A percentile compares a stretch with the other conserved stretches of the same genome.
Conservation (phyloP, 2,329 filamentous ascomycete genomes). For the Diaporthe helianthi region DNA sequence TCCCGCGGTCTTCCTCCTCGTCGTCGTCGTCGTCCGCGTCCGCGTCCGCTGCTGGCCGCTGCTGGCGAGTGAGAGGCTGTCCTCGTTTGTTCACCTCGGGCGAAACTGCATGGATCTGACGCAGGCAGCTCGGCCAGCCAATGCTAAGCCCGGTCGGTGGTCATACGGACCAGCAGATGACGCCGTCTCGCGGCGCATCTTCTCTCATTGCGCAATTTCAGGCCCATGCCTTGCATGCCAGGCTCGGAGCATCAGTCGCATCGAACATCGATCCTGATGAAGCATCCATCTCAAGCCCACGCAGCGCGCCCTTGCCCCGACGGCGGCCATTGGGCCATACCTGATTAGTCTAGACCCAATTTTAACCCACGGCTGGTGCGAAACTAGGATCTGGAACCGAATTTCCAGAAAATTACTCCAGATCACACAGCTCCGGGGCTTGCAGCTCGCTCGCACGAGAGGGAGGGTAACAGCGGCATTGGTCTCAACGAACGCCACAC, state of each 20-base stretch:
- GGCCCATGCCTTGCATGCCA: slow-evolving; percentile 23
- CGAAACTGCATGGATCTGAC: slow-evolving; percentile 31
- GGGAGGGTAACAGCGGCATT: slow-evolving; percentile 26
- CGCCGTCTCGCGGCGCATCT: slow-evolving; percentile 14
- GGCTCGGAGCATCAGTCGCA: slow-evolving; percentile 24
- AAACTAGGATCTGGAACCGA: slow-evolving; percentile 32
- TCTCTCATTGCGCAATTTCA: slow-evolving; percentile 27
- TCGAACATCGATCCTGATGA: slow-evolving; percentile 18
- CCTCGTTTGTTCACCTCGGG: slow-evolving; percentile 28
- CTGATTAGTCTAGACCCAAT: slow-evolving; percentile 28
- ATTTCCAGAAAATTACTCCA: slow-evolving; percentile 30
- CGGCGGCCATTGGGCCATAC: slow-evolving; percentile 29
- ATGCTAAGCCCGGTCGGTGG: slow-evolving; percentile 30
- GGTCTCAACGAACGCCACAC: slow-evolving; percentile 28
- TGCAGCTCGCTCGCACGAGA: slow-evolving; percentile 6
- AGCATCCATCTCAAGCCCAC: slow-evolving; percentile 24
- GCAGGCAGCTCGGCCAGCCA: slow-evolving; percentile 29
- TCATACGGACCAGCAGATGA: slow-evolving; percentile 33
- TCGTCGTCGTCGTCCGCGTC: slow-evolving; percentile 18
- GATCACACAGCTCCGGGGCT: slow-evolving; percentile 23
- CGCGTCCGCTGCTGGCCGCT: slow-evolving; percentile 17
- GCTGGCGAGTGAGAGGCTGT: slow-evolving; percentile 30
- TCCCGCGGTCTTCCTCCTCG: slow-evolving; percentile 20
- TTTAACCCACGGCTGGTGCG: slow-evolving; percentile 31
- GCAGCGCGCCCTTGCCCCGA: slow-evolving; percentile 12